phyloP scores from a whole-genome alignment of 495 filamentous ascomycete species.

The Collariella sp. region DNA sequence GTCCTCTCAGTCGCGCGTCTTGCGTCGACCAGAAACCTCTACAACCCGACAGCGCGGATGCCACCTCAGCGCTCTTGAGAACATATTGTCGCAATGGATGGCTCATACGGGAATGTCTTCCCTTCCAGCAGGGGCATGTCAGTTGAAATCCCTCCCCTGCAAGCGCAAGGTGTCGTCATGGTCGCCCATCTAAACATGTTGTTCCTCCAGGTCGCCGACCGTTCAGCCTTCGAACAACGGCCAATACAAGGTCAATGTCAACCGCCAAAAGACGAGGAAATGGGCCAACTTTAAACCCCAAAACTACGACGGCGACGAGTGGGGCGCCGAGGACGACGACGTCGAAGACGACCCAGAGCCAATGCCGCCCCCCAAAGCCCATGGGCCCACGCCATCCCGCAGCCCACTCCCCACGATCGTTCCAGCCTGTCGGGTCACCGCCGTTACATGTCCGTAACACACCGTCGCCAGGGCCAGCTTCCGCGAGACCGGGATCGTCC shows the following conservation, averaged over 20 bases:
- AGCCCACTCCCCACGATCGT: slow-evolving; percentile 8
- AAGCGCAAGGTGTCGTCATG: background rate
- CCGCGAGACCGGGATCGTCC: background rate
- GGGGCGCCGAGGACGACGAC: slow-evolving; percentile 80
- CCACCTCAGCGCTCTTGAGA: slow-evolving; percentile 1
- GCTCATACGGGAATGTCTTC: slow-evolving; percentile 28
- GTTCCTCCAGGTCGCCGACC: slow-evolving; percentile 23
- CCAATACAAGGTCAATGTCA: slow-evolving; percentile 64
- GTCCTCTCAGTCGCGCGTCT: background rate
- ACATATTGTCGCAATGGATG: slow-evolving; percentile 21
- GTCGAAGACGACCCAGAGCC: slow-evolving; percentile 37
- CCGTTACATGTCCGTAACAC: slow-evolving; percentile 18
- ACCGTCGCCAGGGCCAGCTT: background rate
- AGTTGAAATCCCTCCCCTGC: background rate
- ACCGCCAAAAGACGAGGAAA: slow-evolving; percentile 83
- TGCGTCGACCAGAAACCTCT: background rate
- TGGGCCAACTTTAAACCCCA: slow-evolving; percentile 87
- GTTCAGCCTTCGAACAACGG: slow-evolving; percentile 20
- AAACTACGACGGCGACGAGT: slow-evolving; percentile 89
- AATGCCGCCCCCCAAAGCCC: slow-evolving; percentile 28
- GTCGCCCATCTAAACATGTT: background rate
- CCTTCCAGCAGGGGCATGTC: slow-evolving; percentile 17
- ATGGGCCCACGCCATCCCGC: slow-evolving; percentile 19
- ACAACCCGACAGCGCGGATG: background rate
- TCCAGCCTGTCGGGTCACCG: slow-evolving; percentile 10